Evolutionary conservation across 106 monocot genomes (phyloP), one percentile per base, ranked within the genome.

Genomic region (Vanilla planifolia): DNA sequence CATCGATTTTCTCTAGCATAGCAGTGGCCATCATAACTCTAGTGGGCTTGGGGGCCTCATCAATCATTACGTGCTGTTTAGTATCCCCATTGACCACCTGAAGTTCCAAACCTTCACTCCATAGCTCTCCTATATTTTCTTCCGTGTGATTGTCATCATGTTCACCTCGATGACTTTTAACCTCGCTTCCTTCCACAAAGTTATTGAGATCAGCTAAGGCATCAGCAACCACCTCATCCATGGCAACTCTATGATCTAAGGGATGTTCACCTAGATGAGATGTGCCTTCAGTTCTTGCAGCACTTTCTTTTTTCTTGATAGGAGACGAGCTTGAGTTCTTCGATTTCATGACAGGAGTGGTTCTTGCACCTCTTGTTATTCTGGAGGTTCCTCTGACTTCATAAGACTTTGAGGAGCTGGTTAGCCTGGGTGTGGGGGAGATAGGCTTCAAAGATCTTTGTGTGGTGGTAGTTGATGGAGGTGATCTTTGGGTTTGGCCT

Each of bases 301-400:
- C 11, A 29, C 28, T 13, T 30, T 53, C 28, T 6, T 53, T 53
- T 53, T 53, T 53, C 27, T 16, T 53, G 53, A 53, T 29, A 53
- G 13, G 15, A 26, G 3, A 5, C 14, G 29, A 1, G 1, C 53
- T 30, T 13, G 28, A 5, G 53, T 16, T 30, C 53, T 30, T 53
- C 2, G 14, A 26, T 30, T 53, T 53, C 9, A 16, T 13, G 21
- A 30, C 16, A 53, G 22, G 13, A 14, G 28, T 53, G 2, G 53
- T 30, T 24, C 16, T 53, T 28, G 30, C 11, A 53, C 10, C 21
- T 21, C 23, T 50, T 23, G 50, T 10, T 23, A n/a, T n/a, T n/a
- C n/a, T n/a, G n/a, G n/a, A n/a, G n/a, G 53, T 13, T 4, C 15
- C 30, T 53, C 24, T 32, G 24, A 24, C 0, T 2, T 14, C 15